Evolutionary conservation across 768 basidiomycete genomes (phyloP), one percentile per base, ranked within the genome.

Genomic region (Mycena epipterygia): DNA sequence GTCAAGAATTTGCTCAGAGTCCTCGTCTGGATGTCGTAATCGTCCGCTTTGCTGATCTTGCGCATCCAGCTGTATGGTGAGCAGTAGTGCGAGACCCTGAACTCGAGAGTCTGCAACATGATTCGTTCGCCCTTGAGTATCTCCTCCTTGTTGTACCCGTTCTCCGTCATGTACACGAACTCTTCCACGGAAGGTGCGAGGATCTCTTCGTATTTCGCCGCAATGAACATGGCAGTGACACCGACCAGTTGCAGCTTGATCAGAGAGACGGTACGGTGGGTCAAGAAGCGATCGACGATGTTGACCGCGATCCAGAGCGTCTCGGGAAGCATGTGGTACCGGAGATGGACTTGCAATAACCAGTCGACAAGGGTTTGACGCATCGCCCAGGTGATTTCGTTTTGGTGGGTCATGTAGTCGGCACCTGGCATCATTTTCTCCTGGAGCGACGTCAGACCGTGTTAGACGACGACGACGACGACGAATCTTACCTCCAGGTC

Each of bases 11-110:
- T 99, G 88, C 95, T 93, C 55, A 99, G 84, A 30, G 98, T 99
- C 71, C 98, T 87, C 17, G 98, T 99, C 80, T 98, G 97, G 77
- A 99, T 92, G 78, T 99, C 96, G 80, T 99, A 99, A 81, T 97
- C 95, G 83, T 99, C 98, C 39, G 98, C 97, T 81, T 96, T 98
- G 88, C 95, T 97, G 79, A 99, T 99, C 76, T 92, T 93, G 68
- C 98, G 90, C 88, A 99, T 96, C 97, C 98, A 99, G 80, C 94
- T 96, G 85, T 99, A 99, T 5, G 98, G 98, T 59, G 97, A 98
- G 84, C 98, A 99, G 83, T 99, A 99, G 70, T 96, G 92, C 68
- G 97, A 98, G 82, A 99, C 80, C 81, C 93, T 91, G 84, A 99
- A 99, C 71, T 98, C 96, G 62, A 99, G 89, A 33, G 95, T 95